Evolutionary conservation across 2,329 filamentous ascomycete species (phyloP), one percentile per base, ranked within the genome.

Genomic region (Aspergillus sp.): DNA sequence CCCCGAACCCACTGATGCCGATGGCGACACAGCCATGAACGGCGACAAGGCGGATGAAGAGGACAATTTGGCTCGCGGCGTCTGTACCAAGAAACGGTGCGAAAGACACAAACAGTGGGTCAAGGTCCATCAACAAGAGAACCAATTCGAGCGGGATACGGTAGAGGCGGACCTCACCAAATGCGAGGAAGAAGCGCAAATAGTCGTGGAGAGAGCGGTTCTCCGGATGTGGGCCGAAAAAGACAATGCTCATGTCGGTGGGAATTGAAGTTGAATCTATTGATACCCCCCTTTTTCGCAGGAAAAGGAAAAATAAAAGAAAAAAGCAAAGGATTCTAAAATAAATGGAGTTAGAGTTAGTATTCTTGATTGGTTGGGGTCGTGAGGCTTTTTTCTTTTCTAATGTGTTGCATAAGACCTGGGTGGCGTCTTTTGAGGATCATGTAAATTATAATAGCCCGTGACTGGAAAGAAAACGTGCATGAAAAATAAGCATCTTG

Each of bases 1-100:
- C 33, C 56, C 55, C 5, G 40, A 48, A 5, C 35, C 49, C 9
- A 50, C 49, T 12, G 60, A 67, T 36, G 55, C 50, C 27, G 57
- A 65, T 39, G 63, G 65, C 19, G 66, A 70, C 42, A 56, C 59
- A 6, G 52, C 59, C 11, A 66, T 70, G 55, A 53, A 57, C n/a
- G 61, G 56, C 37, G 54, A 53, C 4, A 54, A 60, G 6, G 48
- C 55, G 5, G 49, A 59, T 2, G 57, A 60, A 10, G 59, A 61
- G 30, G 57, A 60, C 12, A 46, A 63, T 28, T 50, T 69, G 10
- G 59, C 62, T 13, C 65, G 66, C 7, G 71, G 70, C 4, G 61
- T 75, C 8, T 75, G 72, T 53, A 61, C 64, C 26, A 72, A 71
- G 56, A 74, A 73, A 45, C 63, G 70, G 5, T 75, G 72, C 46